Conservation (phyloP, 1,139 yeast genomes). For the Dujonia santamariae region DNA sequence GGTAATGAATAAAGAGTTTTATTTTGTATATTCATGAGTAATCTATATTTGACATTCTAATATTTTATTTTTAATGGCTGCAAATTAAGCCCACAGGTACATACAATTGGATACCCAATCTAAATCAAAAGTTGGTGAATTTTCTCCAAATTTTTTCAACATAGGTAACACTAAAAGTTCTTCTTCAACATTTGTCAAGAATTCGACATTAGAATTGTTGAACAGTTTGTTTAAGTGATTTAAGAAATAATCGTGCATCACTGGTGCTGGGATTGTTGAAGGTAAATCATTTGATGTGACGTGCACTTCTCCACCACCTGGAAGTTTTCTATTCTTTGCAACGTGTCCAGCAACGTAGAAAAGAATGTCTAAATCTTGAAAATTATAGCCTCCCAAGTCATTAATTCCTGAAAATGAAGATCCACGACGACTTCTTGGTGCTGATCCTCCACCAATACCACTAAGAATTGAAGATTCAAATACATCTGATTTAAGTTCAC, state of each 20-base stretch:
- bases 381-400: constrained; percentile 41
- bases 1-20: neutral
- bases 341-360: constrained; percentile 30
- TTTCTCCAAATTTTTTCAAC: constrained; percentile 32
- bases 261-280: constrained; percentile 30
- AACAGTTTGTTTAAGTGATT: constrained; percentile 28
- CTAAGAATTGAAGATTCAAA: constrained; percentile 11
- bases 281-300: constrained; percentile 36
- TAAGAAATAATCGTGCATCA: constrained; percentile 37
- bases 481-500: constrained; percentile 30
- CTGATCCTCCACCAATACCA: constrained; percentile 16
- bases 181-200: constrained; percentile 21
- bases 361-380: constrained; percentile 40
- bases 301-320: constrained; percentile 15
- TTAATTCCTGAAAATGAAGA: constrained; percentile 38
- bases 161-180: constrained; percentile 28
- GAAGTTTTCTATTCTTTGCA: constrained; percentile 21
- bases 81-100: constrained; percentile 4
- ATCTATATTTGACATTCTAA: neutral
- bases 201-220: constrained; percentile 18
- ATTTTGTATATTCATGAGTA: neutral
- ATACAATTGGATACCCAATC: constrained; percentile 29
- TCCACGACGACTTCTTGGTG: constrained; percentile 25
- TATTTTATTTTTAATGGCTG: neutral
- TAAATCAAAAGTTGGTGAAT: constrained; percentile 26